Conservation (phyloP, 2,329 filamentous ascomycete species). For the Fonsecaea nubica region DNA sequence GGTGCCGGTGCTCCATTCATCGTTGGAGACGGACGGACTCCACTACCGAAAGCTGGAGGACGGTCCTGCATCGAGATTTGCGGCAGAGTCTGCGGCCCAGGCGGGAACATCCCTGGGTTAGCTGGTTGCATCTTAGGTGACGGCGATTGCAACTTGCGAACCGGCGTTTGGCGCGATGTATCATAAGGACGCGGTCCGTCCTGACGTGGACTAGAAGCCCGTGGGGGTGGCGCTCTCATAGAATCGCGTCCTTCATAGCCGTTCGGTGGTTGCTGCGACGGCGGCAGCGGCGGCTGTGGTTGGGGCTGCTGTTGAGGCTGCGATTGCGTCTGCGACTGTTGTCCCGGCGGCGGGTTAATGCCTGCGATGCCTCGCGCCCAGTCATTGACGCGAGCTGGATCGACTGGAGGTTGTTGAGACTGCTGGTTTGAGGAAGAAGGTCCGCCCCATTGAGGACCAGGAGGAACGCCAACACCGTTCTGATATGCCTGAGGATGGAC, state of each 20-base stretch:
- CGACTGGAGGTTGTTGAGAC: slow-evolving; percentile 57
- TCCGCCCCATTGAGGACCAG: slow-evolving; percentile 87
- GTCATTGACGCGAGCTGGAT: slow-evolving; percentile 61
- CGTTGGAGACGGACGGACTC: slow-evolving; percentile 54
- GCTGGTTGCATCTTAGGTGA: slow-evolving; percentile 66
- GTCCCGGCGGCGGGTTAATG: slow-evolving; percentile 66
- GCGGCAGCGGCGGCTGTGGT: background rate
- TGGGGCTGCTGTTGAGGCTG: slow-evolving; percentile 60
- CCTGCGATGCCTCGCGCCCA: slow-evolving; percentile 76
- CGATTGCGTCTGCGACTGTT: slow-evolving; percentile 10
- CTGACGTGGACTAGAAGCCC: slow-evolving; percentile 77
- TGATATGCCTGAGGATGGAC: slow-evolving; percentile 96
- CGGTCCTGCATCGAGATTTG: slow-evolving; percentile 57
- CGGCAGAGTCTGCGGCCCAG: slow-evolving; percentile 56
- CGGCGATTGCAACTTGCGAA: slow-evolving; percentile 61
- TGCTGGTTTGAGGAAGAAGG: slow-evolving; percentile 59
- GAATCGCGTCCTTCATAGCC: slow-evolving; percentile 83
- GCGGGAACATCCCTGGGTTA: slow-evolving; percentile 59
- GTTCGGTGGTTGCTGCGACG: slow-evolving; percentile 58
- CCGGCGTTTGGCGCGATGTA: slow-evolving; percentile 59
- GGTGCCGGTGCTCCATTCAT: slow-evolving; percentile 60
- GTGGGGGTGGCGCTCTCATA: slow-evolving; percentile 70
- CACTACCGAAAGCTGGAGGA: slow-evolving; percentile 50
- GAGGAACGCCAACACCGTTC: slow-evolving; percentile 79
- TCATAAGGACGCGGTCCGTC: slow-evolving; percentile 75